Base-by-base conservation (phyloP, 345 rosid species). In the Tarenaya hassleriana region DNA sequence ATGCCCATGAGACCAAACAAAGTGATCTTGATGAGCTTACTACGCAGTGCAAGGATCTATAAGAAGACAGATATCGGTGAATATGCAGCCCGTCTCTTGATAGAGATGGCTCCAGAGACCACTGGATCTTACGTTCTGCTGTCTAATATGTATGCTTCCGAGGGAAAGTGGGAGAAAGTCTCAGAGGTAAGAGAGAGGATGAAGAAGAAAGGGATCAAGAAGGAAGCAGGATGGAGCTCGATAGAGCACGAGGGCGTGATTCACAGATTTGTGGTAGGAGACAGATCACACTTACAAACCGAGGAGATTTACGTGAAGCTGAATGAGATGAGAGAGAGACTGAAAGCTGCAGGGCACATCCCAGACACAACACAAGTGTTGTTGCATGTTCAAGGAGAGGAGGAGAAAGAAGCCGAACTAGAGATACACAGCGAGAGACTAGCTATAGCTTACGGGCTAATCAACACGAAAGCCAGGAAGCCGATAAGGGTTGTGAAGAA, bases 141-240 rank as follows among this genome's bases (percentile, higher is more conserved):
- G 7, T 72, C 86, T 7, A 87, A 79, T 63, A 73, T 81, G 69
- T 77, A 87, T 40, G 84, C 84, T 31, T 69, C 82, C 52, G 84
- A 73, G 21, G 88, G 81, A 46, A 58, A 50, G 58, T 73, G 79
- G 81, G 70, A 73, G 8, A 69, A 67, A 52, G 83, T 75, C 58
- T 53, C 79, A 4, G 37, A 73, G 55, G 75, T 77, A 4, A 67
- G 81, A 71, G 77, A 75, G 68, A 64, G 18, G 49, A 75, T 77
- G 79, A 77, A 69, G 64, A 73, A 52, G 50, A 73, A 51, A 53
- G 77, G 76, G 52, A 47, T 75, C 47, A 63, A 50, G 50, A 77
- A 81, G 31, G 68, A 71, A 17, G 74, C 77, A 1, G 81, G 79
- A 29, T 70, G 71, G 62, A 81, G 79, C 62, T 75, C 68, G 7